Evolutionary conservation across 148 eudicot species (phyloP).

Genomic region (Rhododendron williamsianum): DNA sequence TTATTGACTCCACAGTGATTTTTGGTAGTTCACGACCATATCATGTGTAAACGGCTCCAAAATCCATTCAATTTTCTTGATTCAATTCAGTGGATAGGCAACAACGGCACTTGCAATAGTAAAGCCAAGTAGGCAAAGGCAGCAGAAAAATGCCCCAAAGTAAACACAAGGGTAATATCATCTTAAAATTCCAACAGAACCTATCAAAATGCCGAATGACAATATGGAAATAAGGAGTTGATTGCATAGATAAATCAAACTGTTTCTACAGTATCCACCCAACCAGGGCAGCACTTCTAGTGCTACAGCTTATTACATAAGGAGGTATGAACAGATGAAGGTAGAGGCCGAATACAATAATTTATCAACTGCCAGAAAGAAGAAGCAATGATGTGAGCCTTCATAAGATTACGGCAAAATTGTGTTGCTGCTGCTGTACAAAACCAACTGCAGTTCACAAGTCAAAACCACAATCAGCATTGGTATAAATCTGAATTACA

Average conservation of each 20-base stretch:
- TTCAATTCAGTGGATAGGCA: not conserved
- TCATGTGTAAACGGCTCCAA: not conserved
- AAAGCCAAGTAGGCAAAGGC: not conserved
- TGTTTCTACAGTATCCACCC: not conserved
- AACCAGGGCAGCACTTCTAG: not conserved
- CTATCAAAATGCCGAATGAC: not conserved
- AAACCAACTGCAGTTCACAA: slow-evolving; percentile 9
- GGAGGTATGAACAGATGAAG: not conserved
- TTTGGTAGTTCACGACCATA: not conserved
- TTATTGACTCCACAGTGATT: not conserved
- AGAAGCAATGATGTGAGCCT: not conserved
- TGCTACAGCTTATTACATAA: not conserved
- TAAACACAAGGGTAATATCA: not conserved
- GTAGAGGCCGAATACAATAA: not conserved
- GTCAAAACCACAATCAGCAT: slow-evolving; percentile 5
- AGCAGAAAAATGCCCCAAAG: not conserved
- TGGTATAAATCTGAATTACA: not conserved
- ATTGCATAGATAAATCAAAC: slow-evolving; percentile 3
- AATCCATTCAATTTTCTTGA: not conserved
- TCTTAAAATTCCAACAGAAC: not conserved
- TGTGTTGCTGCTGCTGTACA: slow-evolving; percentile 11
- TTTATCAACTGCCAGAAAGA: not conserved
- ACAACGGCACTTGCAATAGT: not conserved
- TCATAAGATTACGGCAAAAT: not conserved
- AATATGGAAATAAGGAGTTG: not conserved